Base-by-base conservation (phyloP, 768 basidiomycete genomes). In the Lactifluus rugatus region DNA sequence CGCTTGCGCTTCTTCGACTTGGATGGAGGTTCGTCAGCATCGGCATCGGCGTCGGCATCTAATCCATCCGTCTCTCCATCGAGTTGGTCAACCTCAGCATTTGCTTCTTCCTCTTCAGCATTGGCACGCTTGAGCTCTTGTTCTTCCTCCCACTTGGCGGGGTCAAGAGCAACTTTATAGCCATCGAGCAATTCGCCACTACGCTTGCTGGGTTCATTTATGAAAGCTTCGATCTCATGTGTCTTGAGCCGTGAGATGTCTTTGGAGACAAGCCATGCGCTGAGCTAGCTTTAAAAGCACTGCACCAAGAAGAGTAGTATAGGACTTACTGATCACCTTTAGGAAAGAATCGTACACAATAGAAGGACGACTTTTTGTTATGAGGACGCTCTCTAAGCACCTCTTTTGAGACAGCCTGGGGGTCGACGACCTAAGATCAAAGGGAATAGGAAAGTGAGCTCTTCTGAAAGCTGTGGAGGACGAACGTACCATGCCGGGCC, bases 401-500 rank as follows among this genome's bases (percentile, higher is more conserved):
- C 2, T 59, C 63, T 17, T 74, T 63, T 21, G 87, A 85, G 0
- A 89, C 83, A 2, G 65, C 70, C 7, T 82, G 80, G 0, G 87
- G 84, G 68, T 93, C 87, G 47, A 91, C 83, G 63, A 98, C 79
- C 93, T 97, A 70, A 21, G 57, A 45, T 45, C 32, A 32, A 49
- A n/a, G 62, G 58, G 60, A 54, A 6, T 34, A 21, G 36, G 54
- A 37, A 53, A 44, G 60, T 47, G 42, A 48, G 53, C 49, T 47
- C 56, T n/a, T 26, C 3, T 16, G 19, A 52, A 63, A 65, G 58
- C 49, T 19, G 62, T 62, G 49, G 64, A 44, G 60, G 64, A 67
- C 67, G 62, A 58, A 81, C 89, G 73, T 69, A 95, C 95, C 76
- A 89, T 87, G 70, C 84, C 91, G 54, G 93, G 96, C 96, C 96